Evolutionary conservation across 1,284 basidiomycete species (phyloP), one percentile per base, ranked within the genome.

Genomic region (Mixia osmundae): DNA sequence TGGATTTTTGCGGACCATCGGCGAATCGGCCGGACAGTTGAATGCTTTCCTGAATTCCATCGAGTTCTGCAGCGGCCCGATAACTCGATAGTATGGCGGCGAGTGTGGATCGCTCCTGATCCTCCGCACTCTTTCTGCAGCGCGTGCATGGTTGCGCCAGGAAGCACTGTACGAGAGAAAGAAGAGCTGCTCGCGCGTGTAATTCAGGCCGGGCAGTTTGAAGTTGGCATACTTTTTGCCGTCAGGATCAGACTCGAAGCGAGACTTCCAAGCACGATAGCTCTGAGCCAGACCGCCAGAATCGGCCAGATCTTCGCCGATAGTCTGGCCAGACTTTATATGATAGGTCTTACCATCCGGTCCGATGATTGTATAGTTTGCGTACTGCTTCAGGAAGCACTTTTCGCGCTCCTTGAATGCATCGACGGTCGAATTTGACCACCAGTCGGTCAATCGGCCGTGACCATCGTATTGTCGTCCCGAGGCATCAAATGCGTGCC

Each of bases 401-500:
- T 76, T 67, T 47, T 82, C 76, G 35, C 76, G 73, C 45, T 69
- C 62, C 37, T 80, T 63, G 62, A 91, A 97, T 3, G 72, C 74
- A 42, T 69, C 63, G 47, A 74, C 77, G 0, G 89, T 95, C n/a
- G 39, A 76, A 76, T 57, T 83, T 57, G 54, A 78, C 78, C 43
- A 94, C 65, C 62, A 83, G 71, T 54, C 78, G 67, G 49, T 72
- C 52, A 64, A 58, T 34, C 56, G 52, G 43, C 65, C 65, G 26
- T 60, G 46, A 41, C 62, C 58, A 49, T 67, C 62, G 48, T 62
- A 68, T 42, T 64, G 60, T 30, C 80, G 64, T 8, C 89, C 89
- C 29, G 76, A 66, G 39, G 83, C 85, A 57, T 94, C 87, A 47
- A 94, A 91, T 1, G 82, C 82, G 52, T 94, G 85, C 67, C 80